Conservation (phyloP, 306 rosid species). For the Urtica urens region DNA sequence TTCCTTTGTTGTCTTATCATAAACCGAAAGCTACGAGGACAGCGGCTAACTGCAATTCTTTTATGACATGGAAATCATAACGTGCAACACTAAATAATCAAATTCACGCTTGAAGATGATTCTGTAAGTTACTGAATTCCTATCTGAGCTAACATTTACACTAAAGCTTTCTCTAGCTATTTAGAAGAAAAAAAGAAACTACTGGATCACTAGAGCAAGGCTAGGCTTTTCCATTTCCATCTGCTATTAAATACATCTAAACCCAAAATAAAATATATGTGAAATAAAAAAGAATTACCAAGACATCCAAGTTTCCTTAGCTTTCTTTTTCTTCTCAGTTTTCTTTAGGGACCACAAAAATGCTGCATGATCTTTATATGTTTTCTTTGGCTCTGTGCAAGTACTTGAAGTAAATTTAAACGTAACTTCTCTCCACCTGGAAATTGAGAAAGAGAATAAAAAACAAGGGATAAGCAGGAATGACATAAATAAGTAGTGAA, state of each 20-base stretch:
- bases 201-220: constrained; percentile 11
- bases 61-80: background rate
- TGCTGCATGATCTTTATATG: background rate
- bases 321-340: constrained; percentile 8
- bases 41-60: background rate
- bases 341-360: background rate
- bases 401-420: too few species aligned
- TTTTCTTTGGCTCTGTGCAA: constrained; percentile 4
- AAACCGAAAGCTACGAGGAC: too few species aligned
- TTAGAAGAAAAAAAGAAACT: constrained; percentile 2
- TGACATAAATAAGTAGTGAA: too few species aligned
- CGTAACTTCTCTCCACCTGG: too few species aligned
- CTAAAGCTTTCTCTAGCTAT: background rate
- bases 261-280: too few species aligned
- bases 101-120: constrained; percentile 3
- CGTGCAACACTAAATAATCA: background rate
- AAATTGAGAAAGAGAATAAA: too few species aligned
- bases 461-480: constrained; percentile 4
- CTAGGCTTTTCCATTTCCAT: constrained; percentile 15
- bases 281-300: constrained; percentile 8
- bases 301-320: constrained; percentile 5
- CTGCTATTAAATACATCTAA: constrained; percentile 4
- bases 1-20: too few species aligned
- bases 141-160: constrained; percentile 10
- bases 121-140: constrained; percentile 1